phyloP scores from a whole-genome alignment of 352 stramenopile species.

The Salisapilia sapeloensis region DNA sequence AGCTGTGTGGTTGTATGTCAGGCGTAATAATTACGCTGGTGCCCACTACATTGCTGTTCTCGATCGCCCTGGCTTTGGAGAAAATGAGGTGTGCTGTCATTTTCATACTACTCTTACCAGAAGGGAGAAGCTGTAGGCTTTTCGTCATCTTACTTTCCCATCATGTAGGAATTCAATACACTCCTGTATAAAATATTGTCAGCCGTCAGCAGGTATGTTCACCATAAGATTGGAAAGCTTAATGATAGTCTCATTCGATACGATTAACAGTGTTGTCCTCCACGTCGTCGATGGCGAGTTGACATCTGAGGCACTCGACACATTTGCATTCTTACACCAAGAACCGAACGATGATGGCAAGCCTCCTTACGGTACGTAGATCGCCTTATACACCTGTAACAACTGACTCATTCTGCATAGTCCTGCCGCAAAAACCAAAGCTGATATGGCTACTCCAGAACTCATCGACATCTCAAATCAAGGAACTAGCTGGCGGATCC shows the following conservation, averaged over 20 bases:
- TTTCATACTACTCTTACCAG: neutral
- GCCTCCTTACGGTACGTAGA: conserved; percentile 2
- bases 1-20: conserved; percentile 61
- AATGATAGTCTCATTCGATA: neutral
- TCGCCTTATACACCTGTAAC: no score
- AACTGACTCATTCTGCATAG: conserved; percentile 7
- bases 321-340: conserved; percentile 29
- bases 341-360: conserved; percentile 1
- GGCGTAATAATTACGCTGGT: conserved; percentile 31
- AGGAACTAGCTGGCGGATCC: conserved; percentile 33
- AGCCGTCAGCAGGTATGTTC: conserved; percentile 30
- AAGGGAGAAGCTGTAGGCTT: neutral
- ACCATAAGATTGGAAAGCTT: neutral
- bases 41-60: conserved; percentile 61
- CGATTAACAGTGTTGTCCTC: conserved; percentile 29
- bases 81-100: conserved; percentile 6
- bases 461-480: conserved; percentile 32
- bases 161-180: conserved; percentile 20
- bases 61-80: conserved; percentile 27
- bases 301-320: conserved; percentile 20
- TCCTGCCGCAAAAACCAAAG: conserved; percentile 55
- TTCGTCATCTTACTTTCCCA: neutral
- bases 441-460: conserved; percentile 61
- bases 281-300: conserved; percentile 42
- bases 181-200: conserved; percentile 52